These are phyloP conservation scores for Oidiodendron maius DNA, from an alignment of 495 filamentous ascomycete species.

Conservation along the genomic window DNA sequence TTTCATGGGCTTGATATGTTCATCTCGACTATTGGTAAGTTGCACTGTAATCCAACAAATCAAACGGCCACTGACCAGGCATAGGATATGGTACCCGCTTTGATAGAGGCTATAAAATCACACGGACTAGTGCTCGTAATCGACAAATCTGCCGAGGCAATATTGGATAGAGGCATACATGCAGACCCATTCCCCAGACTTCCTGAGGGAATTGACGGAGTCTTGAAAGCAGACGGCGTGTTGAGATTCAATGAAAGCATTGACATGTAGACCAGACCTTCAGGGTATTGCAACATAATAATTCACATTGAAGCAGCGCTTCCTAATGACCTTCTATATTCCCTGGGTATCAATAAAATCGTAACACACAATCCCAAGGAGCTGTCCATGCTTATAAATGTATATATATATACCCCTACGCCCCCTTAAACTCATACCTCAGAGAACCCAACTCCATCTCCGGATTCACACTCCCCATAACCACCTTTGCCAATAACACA, in stretches of 20 bases:
- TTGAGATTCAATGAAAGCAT: conserved; percentile 90
- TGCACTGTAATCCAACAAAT: background rate
- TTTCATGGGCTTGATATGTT: conserved; percentile 94
- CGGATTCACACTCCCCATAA: conserved; percentile 48
- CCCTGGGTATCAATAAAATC: background rate
- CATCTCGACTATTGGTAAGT: conserved; percentile 75
- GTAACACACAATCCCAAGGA: background rate
- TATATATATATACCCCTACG: conserved; percentile 24
- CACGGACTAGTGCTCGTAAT: conserved; percentile 87
- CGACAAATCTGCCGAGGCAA: conserved; percentile 60
- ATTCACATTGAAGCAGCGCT: background rate
- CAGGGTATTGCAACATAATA: background rate
- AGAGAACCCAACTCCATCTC: conserved; percentile 47
- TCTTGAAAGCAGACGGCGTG: conserved; percentile 79
- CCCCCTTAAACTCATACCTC: conserved; percentile 56
- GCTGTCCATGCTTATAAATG: background rate
- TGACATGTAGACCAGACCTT: conserved; percentile 61
- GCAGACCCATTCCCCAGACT: conserved; percentile 38
- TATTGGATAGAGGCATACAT: conserved; percentile 16
- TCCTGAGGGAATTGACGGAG: conserved; percentile 73
- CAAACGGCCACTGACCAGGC: conserved; percentile 26
- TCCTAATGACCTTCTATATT: background rate
- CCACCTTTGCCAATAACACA: conserved; percentile 39
- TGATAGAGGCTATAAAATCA: conserved; percentile 88
- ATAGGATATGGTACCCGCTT: conserved; percentile 85